Percentiles rank a stretch among this genome's conserved stretches.
phyloP scores from a whole-genome alignment of 306 rosid genomes.

The Gastrolobium bilobum region DNA sequence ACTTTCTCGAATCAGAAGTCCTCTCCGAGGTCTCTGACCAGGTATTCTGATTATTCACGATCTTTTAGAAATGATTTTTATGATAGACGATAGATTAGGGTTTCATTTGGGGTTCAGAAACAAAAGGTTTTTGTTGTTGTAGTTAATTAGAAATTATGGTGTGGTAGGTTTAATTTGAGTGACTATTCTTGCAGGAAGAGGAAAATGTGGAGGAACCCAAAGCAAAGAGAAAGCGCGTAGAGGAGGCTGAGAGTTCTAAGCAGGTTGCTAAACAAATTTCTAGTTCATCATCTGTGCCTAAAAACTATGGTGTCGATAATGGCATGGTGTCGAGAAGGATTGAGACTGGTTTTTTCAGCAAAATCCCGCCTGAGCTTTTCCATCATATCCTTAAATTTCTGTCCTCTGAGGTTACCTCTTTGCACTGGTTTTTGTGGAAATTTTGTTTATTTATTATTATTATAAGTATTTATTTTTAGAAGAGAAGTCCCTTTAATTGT shows the following conservation, averaged over 20 bases:
- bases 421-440: not conserved
- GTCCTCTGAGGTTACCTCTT: conserved; percentile 76
- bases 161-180: conserved; percentile 24
- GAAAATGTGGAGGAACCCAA: conserved; percentile 58
- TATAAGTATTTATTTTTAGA: not conserved
- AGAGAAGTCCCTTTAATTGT: conserved; percentile 2
- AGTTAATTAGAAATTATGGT: conserved; percentile 9
- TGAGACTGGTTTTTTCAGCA: conserved; percentile 74
- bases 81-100: conserved; percentile 36
- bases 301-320: conserved; percentile 42
- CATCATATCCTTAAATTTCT: conserved; percentile 89
- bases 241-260: conserved; percentile 42
- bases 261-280: conserved; percentile 21
- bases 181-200: conserved; percentile 62
- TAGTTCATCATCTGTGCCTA: conserved; percentile 41
- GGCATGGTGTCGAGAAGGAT: conserved; percentile 57
- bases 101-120: conserved; percentile 39
- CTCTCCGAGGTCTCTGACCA: conserved; percentile 78
- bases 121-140: not conserved
- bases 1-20: conserved; percentile 85
- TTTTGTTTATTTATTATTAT: not conserved
- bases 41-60: conserved; percentile 48
- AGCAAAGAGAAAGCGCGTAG: conserved; percentile 64
- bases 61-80: not conserved
- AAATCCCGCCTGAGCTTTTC: conserved; percentile 85